These are phyloP conservation scores for Volutella citrinella DNA, from an alignment of 2,329 filamentous ascomycete genomes.

Conservation along the genomic window DNA sequence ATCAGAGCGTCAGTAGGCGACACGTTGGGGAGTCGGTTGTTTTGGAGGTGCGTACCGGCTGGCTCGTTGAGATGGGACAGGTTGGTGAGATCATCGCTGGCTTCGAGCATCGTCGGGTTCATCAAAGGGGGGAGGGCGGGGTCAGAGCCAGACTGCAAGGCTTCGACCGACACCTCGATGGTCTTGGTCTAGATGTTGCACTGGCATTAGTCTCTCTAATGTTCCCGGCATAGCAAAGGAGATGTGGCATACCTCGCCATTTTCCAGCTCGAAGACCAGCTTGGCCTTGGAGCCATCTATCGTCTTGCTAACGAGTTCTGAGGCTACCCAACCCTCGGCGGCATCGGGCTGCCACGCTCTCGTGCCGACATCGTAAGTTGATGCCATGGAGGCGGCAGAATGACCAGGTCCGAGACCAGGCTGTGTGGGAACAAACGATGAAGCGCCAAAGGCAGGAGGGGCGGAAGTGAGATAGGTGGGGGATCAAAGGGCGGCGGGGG, in stretches of 20 bases:
- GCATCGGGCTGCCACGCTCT: constrained; percentile 97
- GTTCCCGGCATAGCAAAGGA: neutral
- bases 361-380: constrained; percentile 93
- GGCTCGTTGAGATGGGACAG: constrained; percentile 97
- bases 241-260: constrained; percentile 72
- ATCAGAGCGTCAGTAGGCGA: constrained; percentile 19
- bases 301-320: constrained; percentile 84
- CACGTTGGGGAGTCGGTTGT: neutral
- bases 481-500: constrained; percentile 14
- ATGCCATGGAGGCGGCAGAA: constrained; percentile 64
- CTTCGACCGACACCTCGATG: constrained; percentile 72
- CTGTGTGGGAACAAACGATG: constrained; percentile 14
- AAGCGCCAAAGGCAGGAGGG: constrained; percentile 18
- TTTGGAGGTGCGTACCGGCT: constrained; percentile 62
- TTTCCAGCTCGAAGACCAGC: constrained; percentile 84
- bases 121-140: constrained; percentile 84
- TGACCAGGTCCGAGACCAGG: constrained; percentile 24
- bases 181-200: constrained; percentile 60
- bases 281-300: constrained; percentile 82
- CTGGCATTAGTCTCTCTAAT: neutral
- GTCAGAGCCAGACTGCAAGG: constrained; percentile 74
- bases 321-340: constrained; percentile 95
- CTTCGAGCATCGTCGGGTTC: constrained; percentile 98
- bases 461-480: constrained; percentile 10
- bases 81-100: constrained; percentile 96